Base-by-base conservation (phyloP, 2,329 filamentous ascomycete genomes). In the Colletotrichum sp. region DNA sequence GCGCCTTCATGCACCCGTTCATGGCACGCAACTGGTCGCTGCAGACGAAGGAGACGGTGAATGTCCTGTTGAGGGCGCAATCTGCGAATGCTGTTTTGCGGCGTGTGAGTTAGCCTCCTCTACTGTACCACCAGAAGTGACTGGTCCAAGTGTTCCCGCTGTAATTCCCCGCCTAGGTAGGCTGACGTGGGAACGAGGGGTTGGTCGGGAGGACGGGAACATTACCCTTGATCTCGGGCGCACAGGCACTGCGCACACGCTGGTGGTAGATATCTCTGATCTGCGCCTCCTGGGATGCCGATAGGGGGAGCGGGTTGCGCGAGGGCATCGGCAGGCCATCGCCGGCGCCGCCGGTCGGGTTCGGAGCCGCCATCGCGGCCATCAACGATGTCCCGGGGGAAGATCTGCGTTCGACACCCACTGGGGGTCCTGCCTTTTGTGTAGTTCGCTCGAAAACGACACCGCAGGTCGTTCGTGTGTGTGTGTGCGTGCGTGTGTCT, bases 1-100 rank as follows among this genome's bases (percentile, higher is more conserved):
- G 93, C 70, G 89, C 84, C 78, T 96, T 89, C 95, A 99, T 98
- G 87, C 97, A 99, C 75, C 87, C 89, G 86, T 99, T 99, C 97
- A 99, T 99, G 43, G 89, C 88, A 76, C 93, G 92, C 79, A 95
- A 93, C 80, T 96, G 90, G 63, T 89, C 85, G 68, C 95, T 93
- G 87, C 97, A 99, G 67, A 92, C 90, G 87, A 97, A 98, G 15
- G 95, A 93, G 72, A 97, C 94, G 70, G 93, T 95, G 79, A 98
- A 91, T 8, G 96, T 98, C 77, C 95, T 94, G 81, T 93, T 93
- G 64, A 93, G 89, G 67, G 96, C 96, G 88, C 97, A 99, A 77
- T 93, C 92, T 72, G 97, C 97, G 82, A 99, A 99, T 75, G 94
- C 96, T 98, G 78, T 66, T 66, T 58, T n/a, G 36, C 9, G n/a